Evolutionary conservation across 768 basidiomycete genomes (phyloP).

Genomic region (Multifurca ochricompacta): DNA sequence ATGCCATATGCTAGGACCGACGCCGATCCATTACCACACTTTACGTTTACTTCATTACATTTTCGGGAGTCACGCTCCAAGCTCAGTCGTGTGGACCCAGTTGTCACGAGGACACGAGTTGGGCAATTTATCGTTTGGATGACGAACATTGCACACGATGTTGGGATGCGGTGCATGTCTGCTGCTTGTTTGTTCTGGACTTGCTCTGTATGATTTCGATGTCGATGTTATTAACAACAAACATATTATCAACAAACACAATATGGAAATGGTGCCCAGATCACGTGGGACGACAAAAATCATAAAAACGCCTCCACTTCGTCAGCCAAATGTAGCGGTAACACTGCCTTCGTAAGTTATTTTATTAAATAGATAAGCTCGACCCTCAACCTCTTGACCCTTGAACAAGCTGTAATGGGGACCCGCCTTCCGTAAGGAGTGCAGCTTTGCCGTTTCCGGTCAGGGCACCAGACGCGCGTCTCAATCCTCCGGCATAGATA

Average conservation of each 20-base stretch:
- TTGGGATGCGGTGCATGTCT: conserved; percentile 1
- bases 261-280: too few species aligned
- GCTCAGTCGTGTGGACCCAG: background rate
- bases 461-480: too few species aligned
- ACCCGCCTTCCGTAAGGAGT: too few species aligned
- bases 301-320: too few species aligned
- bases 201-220: background rate
- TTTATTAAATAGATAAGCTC: too few species aligned
- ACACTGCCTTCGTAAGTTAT: too few species aligned
- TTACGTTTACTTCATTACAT: conserved; percentile 9
- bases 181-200: conserved; percentile 1
- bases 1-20: conserved; percentile 9
- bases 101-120: background rate
- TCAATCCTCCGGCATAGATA: conserved; percentile 11
- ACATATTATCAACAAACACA: too few species aligned
- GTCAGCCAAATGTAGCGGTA: too few species aligned
- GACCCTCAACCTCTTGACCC: too few species aligned
- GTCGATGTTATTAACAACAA: background rate
- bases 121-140: background rate
- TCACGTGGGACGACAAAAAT: too few species aligned
- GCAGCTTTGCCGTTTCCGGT: too few species aligned
- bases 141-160: background rate
- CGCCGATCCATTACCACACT: conserved; percentile 4
- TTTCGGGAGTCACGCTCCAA: background rate
- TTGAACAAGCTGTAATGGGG: too few species aligned